A percentile compares a stretch with the other conserved stretches of the same genome.
Conservation (phyloP, 1,284 basidiomycete genomes). For the Ceratobasidium sp. region DNA sequence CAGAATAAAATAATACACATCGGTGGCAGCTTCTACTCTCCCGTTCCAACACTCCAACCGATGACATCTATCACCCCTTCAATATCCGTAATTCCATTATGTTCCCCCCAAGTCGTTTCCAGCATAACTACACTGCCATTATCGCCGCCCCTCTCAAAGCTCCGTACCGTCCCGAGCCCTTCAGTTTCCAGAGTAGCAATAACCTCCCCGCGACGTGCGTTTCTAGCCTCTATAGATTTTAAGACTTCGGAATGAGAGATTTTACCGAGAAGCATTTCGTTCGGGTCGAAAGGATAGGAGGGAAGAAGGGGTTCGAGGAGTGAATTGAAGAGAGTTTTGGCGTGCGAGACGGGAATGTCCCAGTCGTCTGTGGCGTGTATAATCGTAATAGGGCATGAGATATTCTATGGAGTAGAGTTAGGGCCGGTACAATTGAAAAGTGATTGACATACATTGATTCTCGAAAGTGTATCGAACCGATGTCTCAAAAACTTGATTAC, state of each 20-base stretch:
- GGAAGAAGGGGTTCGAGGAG: slow-evolving; percentile 77
- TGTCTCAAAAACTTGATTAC: slow-evolving; percentile 71
- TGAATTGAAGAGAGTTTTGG: slow-evolving; percentile 75
- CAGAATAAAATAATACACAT: too few relatives aligned
- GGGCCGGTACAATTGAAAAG: not conserved
- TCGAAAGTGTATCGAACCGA: slow-evolving; percentile 74
- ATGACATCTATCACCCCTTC: slow-evolving; percentile 83
- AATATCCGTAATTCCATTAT: slow-evolving; percentile 74
- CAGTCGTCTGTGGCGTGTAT: slow-evolving; percentile 86
- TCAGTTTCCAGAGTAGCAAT: slow-evolving; percentile 65
- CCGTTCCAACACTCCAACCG: slow-evolving; percentile 48
- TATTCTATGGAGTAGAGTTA: slow-evolving; percentile 61
- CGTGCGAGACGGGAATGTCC: slow-evolving; percentile 85
- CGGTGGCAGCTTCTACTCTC: not conserved
- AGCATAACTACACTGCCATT: slow-evolving; percentile 69
- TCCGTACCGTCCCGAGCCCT: slow-evolving; percentile 72
- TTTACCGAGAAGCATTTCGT: slow-evolving; percentile 23
- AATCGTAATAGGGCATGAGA: slow-evolving; percentile 78
- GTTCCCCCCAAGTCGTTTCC: slow-evolving; percentile 74
- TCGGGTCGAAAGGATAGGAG: slow-evolving; percentile 58
- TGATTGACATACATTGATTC: slow-evolving; percentile 67
- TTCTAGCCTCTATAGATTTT: slow-evolving; percentile 59
- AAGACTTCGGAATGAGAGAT: slow-evolving; percentile 43
- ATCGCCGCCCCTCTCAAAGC: slow-evolving; percentile 63
- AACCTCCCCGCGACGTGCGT: slow-evolving; percentile 62